Conservation (phyloP, 2,329 filamentous ascomycete species). For the Fusarium sp. region DNA sequence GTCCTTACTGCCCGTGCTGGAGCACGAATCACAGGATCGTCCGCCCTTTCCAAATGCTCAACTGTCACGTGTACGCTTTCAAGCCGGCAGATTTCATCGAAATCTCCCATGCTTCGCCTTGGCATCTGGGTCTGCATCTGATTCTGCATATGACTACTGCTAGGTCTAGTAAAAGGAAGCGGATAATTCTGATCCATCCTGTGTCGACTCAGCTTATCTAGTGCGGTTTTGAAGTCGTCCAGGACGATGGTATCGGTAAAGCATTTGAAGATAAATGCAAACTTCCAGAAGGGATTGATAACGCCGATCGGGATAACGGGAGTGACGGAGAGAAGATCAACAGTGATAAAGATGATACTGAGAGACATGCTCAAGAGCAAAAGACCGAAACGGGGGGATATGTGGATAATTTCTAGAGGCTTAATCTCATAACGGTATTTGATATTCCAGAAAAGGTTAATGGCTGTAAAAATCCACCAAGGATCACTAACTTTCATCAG, state of each 20-base stretch:
- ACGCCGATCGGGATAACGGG: conserved; percentile 56
- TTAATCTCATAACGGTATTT: conserved; percentile 70
- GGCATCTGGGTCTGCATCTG: too few species aligned
- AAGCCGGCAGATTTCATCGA: too few species aligned
- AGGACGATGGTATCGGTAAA: conserved; percentile 74
- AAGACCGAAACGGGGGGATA: conserved; percentile 73
- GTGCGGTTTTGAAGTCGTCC: conserved; percentile 74
- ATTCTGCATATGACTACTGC: neutral
- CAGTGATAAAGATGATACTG: conserved; percentile 68
- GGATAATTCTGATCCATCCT: conserved; percentile 28
- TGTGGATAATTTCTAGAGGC: conserved; percentile 66
- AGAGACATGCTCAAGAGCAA: conserved; percentile 71
- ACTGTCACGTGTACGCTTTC: too few species aligned
- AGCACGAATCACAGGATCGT: too few species aligned
- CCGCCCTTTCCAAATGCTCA: too few species aligned
- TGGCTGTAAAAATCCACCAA: conserved; percentile 75
- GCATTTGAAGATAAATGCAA: conserved; percentile 61
- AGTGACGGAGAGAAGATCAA: conserved; percentile 71
- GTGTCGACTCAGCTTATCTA: conserved; percentile 50
- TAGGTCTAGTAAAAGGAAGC: conserved; percentile 26
- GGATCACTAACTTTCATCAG: conserved; percentile 60
- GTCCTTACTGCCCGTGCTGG: too few species aligned
- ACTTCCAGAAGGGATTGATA: conserved; percentile 40
- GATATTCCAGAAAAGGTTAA: conserved; percentile 72
- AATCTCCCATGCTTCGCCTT: too few species aligned